A percentile compares a stretch with the other conserved stretches of the same genome.
These are phyloP conservation scores for Grigorovia transvaalensis DNA, from an alignment of 805 yeast species.

Conservation along the genomic window DNA sequence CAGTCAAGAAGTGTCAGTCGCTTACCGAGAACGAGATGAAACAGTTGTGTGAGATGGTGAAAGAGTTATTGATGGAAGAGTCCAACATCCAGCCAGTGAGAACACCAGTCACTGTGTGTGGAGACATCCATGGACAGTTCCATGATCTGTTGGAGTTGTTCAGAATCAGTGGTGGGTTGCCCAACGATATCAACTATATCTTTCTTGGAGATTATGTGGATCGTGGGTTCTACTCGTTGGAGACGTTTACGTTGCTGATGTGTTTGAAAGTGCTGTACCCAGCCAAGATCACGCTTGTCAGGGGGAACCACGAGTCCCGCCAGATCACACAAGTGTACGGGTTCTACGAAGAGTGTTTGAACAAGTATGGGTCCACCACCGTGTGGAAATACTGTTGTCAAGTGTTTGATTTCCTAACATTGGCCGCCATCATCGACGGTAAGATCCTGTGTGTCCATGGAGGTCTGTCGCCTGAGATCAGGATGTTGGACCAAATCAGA, in stretches of 20 bases:
- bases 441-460: conserved; percentile 93
- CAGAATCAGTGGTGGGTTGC: conserved; percentile 86
- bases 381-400: conserved; percentile 97
- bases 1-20: conserved; percentile 80
- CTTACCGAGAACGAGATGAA: conserved; percentile 91
- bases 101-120: conserved; percentile 91
- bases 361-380: conserved; percentile 87
- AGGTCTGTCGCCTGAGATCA: conserved; percentile 91
- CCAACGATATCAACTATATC: conserved; percentile 69
- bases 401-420: conserved; percentile 84
- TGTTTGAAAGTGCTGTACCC: conserved; percentile 86
- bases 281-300: conserved; percentile 71
- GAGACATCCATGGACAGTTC: conserved; percentile 97
- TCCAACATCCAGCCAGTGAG: conserved; percentile 90
- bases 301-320: conserved; percentile 97
- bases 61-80: conserved; percentile 91
- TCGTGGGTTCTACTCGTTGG: conserved; percentile 91
- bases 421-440: conserved; percentile 95
- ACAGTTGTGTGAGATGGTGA: conserved; percentile 88
- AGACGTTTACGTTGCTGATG: conserved; percentile 89
- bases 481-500: conserved; percentile 94
- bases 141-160: conserved; percentile 88
- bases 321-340: conserved; percentile 99
- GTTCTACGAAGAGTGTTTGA: conserved; percentile 89
- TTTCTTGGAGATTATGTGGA: conserved; percentile 96